Base-by-base conservation (phyloP, 75 land plant genomes). In the Ceratopteris richardii region DNA sequence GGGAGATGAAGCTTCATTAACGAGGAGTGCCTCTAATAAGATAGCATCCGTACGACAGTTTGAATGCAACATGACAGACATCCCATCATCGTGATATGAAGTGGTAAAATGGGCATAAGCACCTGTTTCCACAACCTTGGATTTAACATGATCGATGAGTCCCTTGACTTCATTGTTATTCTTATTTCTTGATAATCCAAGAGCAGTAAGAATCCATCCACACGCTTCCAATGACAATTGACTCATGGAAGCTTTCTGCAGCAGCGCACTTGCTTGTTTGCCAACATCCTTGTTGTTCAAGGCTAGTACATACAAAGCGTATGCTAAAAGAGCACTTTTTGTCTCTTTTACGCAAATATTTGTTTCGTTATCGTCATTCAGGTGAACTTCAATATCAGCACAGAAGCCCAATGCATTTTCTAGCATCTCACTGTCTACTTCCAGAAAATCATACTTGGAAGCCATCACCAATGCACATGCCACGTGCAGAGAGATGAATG, bases 401-500 rank as follows among this genome's bases (percentile, higher is more conserved):
- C 48, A 46, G 14, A 7, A 46, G 12, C 21, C 21, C 21, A 46
- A 46, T 7, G 48, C 48, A 7, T 17, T 46, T 46, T 17, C 21
- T 2, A 46, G 48, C 48, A 46, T 46, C 48, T 46, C 48, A 17
- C 21, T 46, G 17, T 46, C 48, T 17, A 46, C 48, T 46, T 14
- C 48, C n/a, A 46, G 17, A n/a, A 20, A 5, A 5, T 46, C 17
- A 33, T 4, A 9, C 48, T 20, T 20, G 5, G 14, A 17, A 46
- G 48, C 48, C 17, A 7, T 46, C 48, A 46, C 48, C 48, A 46
- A 46, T 46, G 48, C 48, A 46, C 48, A 46, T 2, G 48, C 48
- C n/a, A 46, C 48, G 17, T 46, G 48, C 4, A 46, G 21, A n/a
- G 48, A 46, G 21, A 46, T 20, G 48, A n/a, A 46, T 4, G 48